Evolutionary conservation across 2,329 filamentous ascomycete genomes (phyloP).

Genomic region (Colletotrichum melonis): DNA sequence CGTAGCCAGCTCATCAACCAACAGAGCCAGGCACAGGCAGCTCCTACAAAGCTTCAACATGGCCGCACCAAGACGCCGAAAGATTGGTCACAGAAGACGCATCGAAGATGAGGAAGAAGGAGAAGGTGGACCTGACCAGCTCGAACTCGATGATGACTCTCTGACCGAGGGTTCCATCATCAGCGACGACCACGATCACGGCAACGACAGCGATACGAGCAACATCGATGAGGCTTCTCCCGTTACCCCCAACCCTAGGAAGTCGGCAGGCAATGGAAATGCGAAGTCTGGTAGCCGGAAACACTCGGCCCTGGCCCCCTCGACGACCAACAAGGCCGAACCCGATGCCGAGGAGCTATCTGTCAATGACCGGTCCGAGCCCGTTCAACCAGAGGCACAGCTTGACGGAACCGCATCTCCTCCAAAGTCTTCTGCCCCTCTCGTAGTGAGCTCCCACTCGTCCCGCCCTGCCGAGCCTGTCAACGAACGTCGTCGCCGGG

Average conservation of each 20-base stretch:
- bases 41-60: constrained; percentile 47
- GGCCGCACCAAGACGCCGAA: constrained; percentile 69
- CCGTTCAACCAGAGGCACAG: constrained; percentile 55
- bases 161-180: constrained; percentile 72
- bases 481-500: constrained; percentile 79
- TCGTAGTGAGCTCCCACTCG: constrained; percentile 66
- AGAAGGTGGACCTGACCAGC: constrained; percentile 66
- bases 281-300: constrained; percentile 48
- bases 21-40: constrained; percentile 9
- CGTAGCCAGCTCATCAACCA: constrained; percentile 1
- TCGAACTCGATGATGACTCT: constrained; percentile 74
- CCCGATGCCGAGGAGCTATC: constrained; percentile 67
- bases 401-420: constrained; percentile 55
- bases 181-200: constrained; percentile 70
- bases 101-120: constrained; percentile 79
- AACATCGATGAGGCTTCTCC: constrained; percentile 69
- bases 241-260: constrained; percentile 54
- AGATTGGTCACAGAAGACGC: constrained; percentile 74
- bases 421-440: constrained; percentile 57
- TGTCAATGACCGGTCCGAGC: constrained; percentile 54
- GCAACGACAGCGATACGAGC: constrained; percentile 73
- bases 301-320: constrained; percentile 48
- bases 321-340: constrained; percentile 49
- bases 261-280: constrained; percentile 53
- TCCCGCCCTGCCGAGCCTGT: constrained; percentile 66